Evolutionary conservation across 306 rosid species (phyloP).

Genomic region (Myrica gale): DNA sequence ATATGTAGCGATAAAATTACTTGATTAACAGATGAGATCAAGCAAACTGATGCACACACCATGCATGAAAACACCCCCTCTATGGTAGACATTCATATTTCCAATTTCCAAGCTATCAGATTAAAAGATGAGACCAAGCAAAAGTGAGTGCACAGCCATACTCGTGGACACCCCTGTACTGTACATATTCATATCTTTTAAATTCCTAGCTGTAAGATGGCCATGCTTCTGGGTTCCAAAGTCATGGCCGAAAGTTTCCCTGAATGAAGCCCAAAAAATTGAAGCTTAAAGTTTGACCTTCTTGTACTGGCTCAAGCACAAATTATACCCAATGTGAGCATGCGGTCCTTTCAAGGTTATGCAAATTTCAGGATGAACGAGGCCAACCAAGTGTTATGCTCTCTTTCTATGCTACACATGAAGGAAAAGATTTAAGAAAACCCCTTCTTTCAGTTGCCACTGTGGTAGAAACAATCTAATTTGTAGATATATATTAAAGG

Average conservation of each 20-base stretch:
- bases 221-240: neutral
- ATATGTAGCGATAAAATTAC: neutral
- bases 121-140: neutral
- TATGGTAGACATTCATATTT: neutral
- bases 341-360: neutral
- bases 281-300: constrained; percentile 5
- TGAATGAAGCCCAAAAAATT: neutral
- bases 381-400: neutral
- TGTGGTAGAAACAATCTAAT: constrained; percentile 8
- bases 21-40: neutral
- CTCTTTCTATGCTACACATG: neutral
- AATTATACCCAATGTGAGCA: constrained; percentile 6
- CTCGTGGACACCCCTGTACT: neutral
- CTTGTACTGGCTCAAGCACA: constrained; percentile 1
- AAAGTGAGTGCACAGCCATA: neutral
- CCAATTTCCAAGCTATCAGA: neutral
- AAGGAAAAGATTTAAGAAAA: neutral
- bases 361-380: neutral
- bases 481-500: constrained; percentile 2
- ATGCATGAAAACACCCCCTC: constrained; percentile 13
- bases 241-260: constrained; percentile 4
- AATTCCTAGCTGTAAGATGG: neutral
- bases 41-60: neutral
- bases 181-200: neutral
- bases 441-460: neutral